A percentile compares a stretch with the other conserved stretches of the same genome.
These are phyloP conservation scores for Rhododendron williamsianum DNA, from an alignment of 148 eudicot species.

Conservation along the genomic window DNA sequence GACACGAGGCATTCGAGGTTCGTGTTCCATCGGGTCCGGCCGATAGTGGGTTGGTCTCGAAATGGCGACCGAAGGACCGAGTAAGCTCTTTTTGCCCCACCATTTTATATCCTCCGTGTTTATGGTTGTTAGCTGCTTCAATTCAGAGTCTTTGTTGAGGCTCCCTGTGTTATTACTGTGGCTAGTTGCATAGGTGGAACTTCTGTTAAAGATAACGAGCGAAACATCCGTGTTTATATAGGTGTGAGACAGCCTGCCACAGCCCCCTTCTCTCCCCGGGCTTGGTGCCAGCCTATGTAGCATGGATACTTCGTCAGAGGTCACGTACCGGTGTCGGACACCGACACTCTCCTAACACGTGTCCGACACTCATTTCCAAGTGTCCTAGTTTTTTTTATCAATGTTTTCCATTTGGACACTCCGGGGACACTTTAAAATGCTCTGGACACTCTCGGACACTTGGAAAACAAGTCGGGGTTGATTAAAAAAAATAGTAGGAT, in stretches of 20 bases:
- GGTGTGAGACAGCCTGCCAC: neutral
- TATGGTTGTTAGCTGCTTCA: neutral
- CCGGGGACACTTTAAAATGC: too few species aligned
- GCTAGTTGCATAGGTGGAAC: neutral
- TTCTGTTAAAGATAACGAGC: neutral
- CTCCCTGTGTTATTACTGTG: neutral
- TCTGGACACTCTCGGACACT: too few species aligned
- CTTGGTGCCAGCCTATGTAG: neutral
- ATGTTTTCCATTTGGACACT: too few species aligned
- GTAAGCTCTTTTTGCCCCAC: slow-evolving; percentile 34
- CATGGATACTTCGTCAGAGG: too few species aligned
- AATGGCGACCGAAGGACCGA: slow-evolving; percentile 82
- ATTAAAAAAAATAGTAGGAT: too few species aligned
- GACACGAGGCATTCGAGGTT: slow-evolving; percentile 82
- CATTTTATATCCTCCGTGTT: neutral
- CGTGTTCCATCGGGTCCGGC: slow-evolving; percentile 59
- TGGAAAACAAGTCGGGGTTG: too few species aligned
- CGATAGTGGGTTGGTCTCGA: slow-evolving; percentile 77
- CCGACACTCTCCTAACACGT: too few species aligned
- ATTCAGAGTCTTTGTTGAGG: neutral
- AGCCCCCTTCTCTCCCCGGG: neutral
- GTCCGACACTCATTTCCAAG: too few species aligned
- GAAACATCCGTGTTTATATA: neutral
- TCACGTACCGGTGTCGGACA: too few species aligned
- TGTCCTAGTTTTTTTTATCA: too few species aligned